Evolutionary conservation across 148 eudicot genomes (phyloP).

Genomic region (Dianthus caryophyllus): DNA sequence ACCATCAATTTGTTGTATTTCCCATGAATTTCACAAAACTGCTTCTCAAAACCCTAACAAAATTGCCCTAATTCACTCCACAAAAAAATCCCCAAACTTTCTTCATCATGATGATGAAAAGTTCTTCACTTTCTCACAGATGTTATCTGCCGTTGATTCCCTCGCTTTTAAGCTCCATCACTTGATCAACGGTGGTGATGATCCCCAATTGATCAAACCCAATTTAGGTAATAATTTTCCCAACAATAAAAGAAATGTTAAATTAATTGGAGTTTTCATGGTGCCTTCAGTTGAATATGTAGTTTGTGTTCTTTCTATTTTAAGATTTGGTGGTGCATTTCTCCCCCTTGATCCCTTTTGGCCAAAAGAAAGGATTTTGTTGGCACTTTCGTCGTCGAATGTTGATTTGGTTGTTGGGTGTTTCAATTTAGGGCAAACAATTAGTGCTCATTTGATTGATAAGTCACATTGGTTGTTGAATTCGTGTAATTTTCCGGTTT

Average conservation of each 20-base stretch:
- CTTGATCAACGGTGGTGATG: constrained; percentile 50
- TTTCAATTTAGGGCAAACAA: constrained; percentile 29
- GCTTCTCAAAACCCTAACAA: constrained; percentile 52
- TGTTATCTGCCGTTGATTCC: constrained; percentile 57
- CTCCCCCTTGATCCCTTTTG: constrained; percentile 75
- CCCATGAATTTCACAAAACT: constrained; percentile 51
- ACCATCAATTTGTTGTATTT: constrained; percentile 50
- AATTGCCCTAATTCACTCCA: constrained; percentile 57
- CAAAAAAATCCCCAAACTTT: constrained; percentile 25
- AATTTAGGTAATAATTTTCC: constrained; percentile 33
- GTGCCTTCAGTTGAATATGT: constrained; percentile 75
- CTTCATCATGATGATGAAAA: constrained; percentile 28
- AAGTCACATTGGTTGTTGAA: constrained; percentile 44
- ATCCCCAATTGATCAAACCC: constrained; percentile 40
- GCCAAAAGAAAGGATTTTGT: constrained; percentile 69
- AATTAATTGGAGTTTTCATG: constrained; percentile 62
- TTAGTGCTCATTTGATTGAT: constrained; percentile 32
- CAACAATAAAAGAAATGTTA: constrained; percentile 4
- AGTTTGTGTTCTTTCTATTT: constrained; percentile 59
- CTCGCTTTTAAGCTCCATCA: constrained; percentile 45
- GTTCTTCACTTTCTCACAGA: constrained; percentile 59
- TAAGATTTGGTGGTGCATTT: constrained; percentile 76
- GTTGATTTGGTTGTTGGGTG: constrained; percentile 55
- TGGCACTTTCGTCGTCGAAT: constrained; percentile 52
- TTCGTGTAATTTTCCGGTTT: constrained; percentile 36